Evolutionary conservation across 108 stramenopile species (phyloP).

Genomic region (Discostella stelligeroides): DNA sequence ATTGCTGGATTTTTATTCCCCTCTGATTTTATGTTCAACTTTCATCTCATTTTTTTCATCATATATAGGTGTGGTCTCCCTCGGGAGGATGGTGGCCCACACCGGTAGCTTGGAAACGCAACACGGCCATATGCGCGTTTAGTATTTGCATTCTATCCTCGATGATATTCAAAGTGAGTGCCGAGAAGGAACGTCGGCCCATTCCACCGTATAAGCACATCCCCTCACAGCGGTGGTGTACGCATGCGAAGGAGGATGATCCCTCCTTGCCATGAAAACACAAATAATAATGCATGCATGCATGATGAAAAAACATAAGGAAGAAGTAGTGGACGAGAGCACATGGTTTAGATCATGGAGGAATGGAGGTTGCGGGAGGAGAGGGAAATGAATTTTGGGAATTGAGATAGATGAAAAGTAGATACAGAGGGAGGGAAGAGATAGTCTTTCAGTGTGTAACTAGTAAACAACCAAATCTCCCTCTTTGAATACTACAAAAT

Average conservation of each 20-base stretch:
- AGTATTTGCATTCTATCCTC: slow-evolving; percentile 46
- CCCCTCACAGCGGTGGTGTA: slow-evolving; percentile 54
- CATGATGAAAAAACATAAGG: no score
- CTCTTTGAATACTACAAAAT: no score
- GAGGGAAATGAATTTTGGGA: no score
- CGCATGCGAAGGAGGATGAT: slow-evolving; percentile 60
- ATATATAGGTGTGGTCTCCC: slow-evolving; percentile 84
- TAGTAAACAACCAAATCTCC: no score
- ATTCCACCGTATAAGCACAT: slow-evolving; percentile 59
- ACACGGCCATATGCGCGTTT: slow-evolving; percentile 63
- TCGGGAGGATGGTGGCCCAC: slow-evolving; percentile 89
- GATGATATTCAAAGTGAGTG: slow-evolving; percentile 69
- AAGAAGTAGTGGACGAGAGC: no score
- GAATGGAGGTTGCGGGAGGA: no score
- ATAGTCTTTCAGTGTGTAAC: no score
- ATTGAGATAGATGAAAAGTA: no score
- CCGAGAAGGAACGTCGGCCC: slow-evolving; percentile 74
- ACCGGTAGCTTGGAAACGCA: slow-evolving; percentile 77
- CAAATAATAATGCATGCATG: background rate
- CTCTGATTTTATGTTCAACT: background rate
- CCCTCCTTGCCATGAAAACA: slow-evolving; percentile 42
- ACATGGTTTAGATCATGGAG: no score
- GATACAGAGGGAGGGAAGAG: no score
- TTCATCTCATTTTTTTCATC: background rate
- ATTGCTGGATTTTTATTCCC: background rate